These are phyloP conservation scores for Macrocybe gigantea DNA, from an alignment of 768 basidiomycete genomes.

Conservation along the genomic window DNA sequence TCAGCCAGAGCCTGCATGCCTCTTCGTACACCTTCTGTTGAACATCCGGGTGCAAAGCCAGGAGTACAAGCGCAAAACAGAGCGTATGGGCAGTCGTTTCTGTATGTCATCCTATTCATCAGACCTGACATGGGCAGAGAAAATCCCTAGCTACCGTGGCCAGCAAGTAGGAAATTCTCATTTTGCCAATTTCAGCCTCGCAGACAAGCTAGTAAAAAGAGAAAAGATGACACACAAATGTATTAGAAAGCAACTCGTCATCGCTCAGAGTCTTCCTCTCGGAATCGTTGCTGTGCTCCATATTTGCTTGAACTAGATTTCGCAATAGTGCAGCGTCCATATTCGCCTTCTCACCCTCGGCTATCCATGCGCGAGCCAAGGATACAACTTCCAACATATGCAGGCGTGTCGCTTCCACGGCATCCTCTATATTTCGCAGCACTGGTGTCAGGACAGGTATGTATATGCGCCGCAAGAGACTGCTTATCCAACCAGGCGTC, in stretches of 20 bases:
- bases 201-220: not conserved
- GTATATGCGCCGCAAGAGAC: no score
- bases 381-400: slow-evolving; percentile 27
- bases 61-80: slow-evolving; percentile 32
- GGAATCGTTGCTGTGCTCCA: slow-evolving; percentile 20
- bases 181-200: not conserved
- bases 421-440: no score
- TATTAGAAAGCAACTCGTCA: slow-evolving; percentile 19
- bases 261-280: slow-evolving; percentile 23
- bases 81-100: slow-evolving; percentile 44
- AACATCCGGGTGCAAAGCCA: slow-evolving; percentile 45
- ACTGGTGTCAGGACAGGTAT: no score
- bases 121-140: no score
- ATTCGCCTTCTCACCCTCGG: slow-evolving; percentile 7
- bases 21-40: slow-evolving; percentile 44
- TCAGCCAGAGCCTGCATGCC: slow-evolving; percentile 31
- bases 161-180: not conserved
- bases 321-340: slow-evolving; percentile 22
- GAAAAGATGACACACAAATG: not conserved
- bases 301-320: slow-evolving; percentile 32
- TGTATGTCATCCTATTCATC: no score
- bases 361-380: slow-evolving; percentile 17
- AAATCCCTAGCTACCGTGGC: not conserved
- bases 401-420: no score
- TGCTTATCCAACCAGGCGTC: no score